Conservation (phyloP, 2,329 filamentous ascomycete genomes). For the Alternaria gansuensis region DNA sequence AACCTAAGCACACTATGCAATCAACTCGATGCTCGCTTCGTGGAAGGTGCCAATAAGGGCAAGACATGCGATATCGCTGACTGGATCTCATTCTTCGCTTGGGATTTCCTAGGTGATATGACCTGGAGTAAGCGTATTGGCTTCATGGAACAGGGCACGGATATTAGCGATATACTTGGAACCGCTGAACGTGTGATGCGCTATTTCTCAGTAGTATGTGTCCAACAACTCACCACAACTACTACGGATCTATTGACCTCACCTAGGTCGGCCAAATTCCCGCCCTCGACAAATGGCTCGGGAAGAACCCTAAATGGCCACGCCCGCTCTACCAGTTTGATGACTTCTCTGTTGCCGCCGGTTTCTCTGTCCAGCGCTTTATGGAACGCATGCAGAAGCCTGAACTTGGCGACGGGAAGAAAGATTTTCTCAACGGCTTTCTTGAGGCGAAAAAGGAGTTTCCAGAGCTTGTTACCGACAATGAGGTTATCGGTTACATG, state of each 20-base stretch:
- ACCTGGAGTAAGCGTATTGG: slow-evolving; percentile 55
- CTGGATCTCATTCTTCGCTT: slow-evolving; percentile 47
- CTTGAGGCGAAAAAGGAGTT: slow-evolving; percentile 30
- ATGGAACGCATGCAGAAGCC: slow-evolving; percentile 35
- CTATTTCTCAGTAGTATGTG: slow-evolving; percentile 41
- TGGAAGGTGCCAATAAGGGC: slow-evolving; percentile 34
- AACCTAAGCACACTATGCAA: slow-evolving; percentile 33
- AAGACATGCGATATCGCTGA: slow-evolving; percentile 46
- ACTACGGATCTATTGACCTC: slow-evolving; percentile 3
- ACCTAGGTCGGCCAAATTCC: slow-evolving; percentile 44
- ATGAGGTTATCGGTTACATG: slow-evolving; percentile 46
- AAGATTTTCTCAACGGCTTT: slow-evolving; percentile 37
- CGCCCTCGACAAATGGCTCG: slow-evolving; percentile 38
- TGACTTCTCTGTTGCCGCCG: slow-evolving; percentile 36
- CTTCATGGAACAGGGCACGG: slow-evolving; percentile 54
- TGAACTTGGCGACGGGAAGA: slow-evolving; percentile 27
- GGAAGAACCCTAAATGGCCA: slow-evolving; percentile 33
- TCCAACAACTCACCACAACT: not conserved
- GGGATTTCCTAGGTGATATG: slow-evolving; percentile 52
- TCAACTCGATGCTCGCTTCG: slow-evolving; percentile 41
- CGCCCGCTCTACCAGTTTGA: slow-evolving; percentile 36
- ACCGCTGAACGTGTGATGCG: slow-evolving; percentile 50
- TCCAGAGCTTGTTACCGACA: slow-evolving; percentile 38
- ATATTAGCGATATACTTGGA: slow-evolving; percentile 49
- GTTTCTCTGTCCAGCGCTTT: slow-evolving; percentile 30